Base-by-base conservation (phyloP, 108 stramenopile species). In the Cyclotella kingstonii region DNA sequence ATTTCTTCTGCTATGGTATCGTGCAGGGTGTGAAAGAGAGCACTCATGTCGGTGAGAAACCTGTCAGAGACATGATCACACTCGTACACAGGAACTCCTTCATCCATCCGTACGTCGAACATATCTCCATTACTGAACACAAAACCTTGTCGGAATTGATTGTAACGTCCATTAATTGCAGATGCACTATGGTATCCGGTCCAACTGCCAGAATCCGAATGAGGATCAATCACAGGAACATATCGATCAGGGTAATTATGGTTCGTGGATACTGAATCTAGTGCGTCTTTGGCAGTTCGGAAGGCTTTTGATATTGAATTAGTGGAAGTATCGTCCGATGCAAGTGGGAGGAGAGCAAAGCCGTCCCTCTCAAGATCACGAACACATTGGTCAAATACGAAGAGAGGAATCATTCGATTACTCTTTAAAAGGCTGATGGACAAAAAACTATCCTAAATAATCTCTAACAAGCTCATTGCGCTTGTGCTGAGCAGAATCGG, bases 141-240 rank as follows among this genome's bases (percentile, higher is more conserved):
- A 59, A 93, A 84, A 6, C 91, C 91, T 44, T 87, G 73, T 50
- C 91, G 54, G 44, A 82, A 65, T 5, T 40, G 44, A 66, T 93
- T 93, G 75, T 93, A 93, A 9, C 87, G 81, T 21, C 74, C 75
- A 47, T 76, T 65, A 5, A 45, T 39, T 2, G 33, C 68, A 33
- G 74, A 66, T 5, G 82, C 77, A 19, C 17, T n/a, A 60, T 93
- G 91, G 52, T 84, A 90, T 0, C 91, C 88, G 0, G 84, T 88
- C 41, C 68, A 84, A 60, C 86, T 70, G 5, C 78, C 78, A 6
- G 90, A 83, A 70, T 87, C 84, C 4, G 79, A 71, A 5, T 49
- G 50, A 36, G 73, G 73, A 46, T 70, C 65, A 46, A 87, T 84
- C 17, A 66, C 7, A 23, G 64, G 63, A 8, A 48, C 19, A 23